Base-by-base conservation (phyloP, 352 stramenopile genomes). In the Labyrinthula sp. region DNA sequence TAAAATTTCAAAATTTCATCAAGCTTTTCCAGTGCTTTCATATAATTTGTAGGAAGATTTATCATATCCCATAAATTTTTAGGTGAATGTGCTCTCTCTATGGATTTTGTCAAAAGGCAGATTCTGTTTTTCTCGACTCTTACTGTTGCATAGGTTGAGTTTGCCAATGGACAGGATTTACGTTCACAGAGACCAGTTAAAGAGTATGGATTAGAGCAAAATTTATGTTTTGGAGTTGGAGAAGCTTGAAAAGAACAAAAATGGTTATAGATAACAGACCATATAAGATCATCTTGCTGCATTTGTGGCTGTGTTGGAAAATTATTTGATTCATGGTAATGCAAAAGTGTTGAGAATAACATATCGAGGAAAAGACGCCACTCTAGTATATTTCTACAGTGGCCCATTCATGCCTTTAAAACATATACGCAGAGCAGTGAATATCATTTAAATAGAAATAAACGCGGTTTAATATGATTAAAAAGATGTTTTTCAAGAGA, bases 191-290 rank as follows among this genome's bases (percentile, higher is more conserved):
- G 68, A 0, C 89, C 89, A 26, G 86, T 94, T 2, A 95, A 81
- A 60, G 92, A 95, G 68, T 95, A 95, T 10, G 43, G 30, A 64
- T 95, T 93, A 50, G 82, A 81, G 68, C 89, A 98, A 64, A 98
- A 97, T 70, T 73, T 82, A 67, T 80, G 74, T 64, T 63, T 71
- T 31, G 75, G 68, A 23, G 47, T 40, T 47, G 56, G 49, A 66
- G 88, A 94, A 56, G 71, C 84, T 75, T 96, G 96, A 70, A 92
- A 97, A 30, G 83, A 94, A 71, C 89, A 98, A 62, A 95, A 95
- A 63, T 93, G 73, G 62, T 94, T 77, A 56, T 90, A 94, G 62
- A 98, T 93, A 40, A 95, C 75, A 54, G 86, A 64, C 89, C 89
- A 98, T 59, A 98, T 96, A 34, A 98, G 75, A 71, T 98, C 87